phyloP scores from a whole-genome alignment of 441 rosid species.

The Arabidopsis lyrata region DNA sequence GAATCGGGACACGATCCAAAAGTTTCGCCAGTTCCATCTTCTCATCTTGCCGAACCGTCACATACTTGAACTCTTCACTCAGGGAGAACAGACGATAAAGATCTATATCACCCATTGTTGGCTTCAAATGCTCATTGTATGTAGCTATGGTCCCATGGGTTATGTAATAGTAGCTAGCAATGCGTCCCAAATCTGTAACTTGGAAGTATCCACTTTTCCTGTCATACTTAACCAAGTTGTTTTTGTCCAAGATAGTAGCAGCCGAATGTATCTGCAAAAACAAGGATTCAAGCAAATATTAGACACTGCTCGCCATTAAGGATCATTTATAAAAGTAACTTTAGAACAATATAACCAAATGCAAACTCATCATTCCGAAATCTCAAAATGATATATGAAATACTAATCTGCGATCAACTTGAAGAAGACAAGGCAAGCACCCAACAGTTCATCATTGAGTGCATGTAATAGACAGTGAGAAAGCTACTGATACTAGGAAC shows the following conservation, averaged over 20 bases:
- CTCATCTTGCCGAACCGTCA: constrained; percentile 96
- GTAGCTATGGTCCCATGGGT: constrained; percentile 94
- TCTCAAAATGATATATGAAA: constrained; percentile 10
- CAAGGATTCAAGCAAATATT: constrained; percentile 28
- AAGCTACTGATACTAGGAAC: constrained; percentile 20
- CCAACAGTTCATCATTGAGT: constrained; percentile 21
- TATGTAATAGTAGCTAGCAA: constrained; percentile 94
- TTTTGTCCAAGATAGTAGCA: constrained; percentile 85
- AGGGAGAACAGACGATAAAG: constrained; percentile 82
- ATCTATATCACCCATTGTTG: constrained; percentile 95
- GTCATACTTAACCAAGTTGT: constrained; percentile 89
- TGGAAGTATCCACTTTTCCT: constrained; percentile 94
- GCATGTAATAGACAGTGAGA: constrained; percentile 23
- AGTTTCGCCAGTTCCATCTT: constrained; percentile 98
- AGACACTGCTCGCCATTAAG: constrained; percentile 13
- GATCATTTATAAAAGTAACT: not conserved
- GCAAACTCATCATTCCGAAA: constrained; percentile 23
- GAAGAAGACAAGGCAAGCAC: constrained; percentile 16
- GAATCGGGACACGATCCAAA: constrained; percentile 90
- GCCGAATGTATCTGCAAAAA: constrained; percentile 84
- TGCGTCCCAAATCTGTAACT: constrained; percentile 95
- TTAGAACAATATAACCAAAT: constrained; percentile 13
- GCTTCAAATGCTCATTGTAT: constrained; percentile 92
- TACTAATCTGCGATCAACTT: constrained; percentile 22
- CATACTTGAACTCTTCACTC: constrained; percentile 95